These are phyloP conservation scores for Arctium minus DNA, from an alignment of 129 eudicot genomes.

Conservation along the genomic window DNA sequence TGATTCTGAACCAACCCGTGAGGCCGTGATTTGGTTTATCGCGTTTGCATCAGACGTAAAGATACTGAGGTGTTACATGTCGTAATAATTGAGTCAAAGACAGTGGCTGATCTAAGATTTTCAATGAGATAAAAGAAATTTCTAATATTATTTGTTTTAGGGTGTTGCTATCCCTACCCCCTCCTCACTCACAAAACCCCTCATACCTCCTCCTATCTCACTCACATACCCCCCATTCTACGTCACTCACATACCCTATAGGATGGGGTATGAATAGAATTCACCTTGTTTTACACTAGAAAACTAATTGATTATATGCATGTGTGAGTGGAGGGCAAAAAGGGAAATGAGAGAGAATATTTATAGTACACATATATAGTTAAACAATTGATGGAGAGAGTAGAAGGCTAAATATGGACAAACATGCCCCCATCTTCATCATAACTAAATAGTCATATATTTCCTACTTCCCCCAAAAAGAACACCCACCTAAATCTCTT, in stretches of 20 bases:
- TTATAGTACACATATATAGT: neutral
- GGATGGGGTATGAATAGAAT: too few relatives aligned
- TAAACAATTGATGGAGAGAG: neutral
- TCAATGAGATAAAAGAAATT: too few relatives aligned
- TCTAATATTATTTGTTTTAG: neutral
- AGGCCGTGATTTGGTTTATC: too few relatives aligned
- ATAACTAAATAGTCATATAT: conserved; percentile 10
- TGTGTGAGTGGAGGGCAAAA: conserved; percentile 3
- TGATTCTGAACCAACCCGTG: too few relatives aligned
- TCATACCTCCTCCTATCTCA: too few relatives aligned
- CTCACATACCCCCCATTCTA: too few relatives aligned
- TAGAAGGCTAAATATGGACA: conserved; percentile 26
- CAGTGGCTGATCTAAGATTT: too few relatives aligned
- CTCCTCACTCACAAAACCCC: too few relatives aligned
- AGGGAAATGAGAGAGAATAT: neutral
- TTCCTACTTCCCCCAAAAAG: conserved; percentile 4
- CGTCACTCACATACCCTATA: too few relatives aligned
- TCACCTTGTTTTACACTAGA: neutral
- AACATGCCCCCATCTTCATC: conserved; percentile 22
- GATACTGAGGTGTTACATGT: neutral
- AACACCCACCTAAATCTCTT: neutral
- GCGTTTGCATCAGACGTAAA: too few relatives aligned
- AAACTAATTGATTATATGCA: neutral
- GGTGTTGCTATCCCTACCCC: too few relatives aligned
- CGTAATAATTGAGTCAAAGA: too few relatives aligned